Percentiles rank a stretch among this genome's conserved stretches.
Evolutionary conservation across 345 rosid species (phyloP).

Genomic region (Hirschfeldia incana): DNA sequence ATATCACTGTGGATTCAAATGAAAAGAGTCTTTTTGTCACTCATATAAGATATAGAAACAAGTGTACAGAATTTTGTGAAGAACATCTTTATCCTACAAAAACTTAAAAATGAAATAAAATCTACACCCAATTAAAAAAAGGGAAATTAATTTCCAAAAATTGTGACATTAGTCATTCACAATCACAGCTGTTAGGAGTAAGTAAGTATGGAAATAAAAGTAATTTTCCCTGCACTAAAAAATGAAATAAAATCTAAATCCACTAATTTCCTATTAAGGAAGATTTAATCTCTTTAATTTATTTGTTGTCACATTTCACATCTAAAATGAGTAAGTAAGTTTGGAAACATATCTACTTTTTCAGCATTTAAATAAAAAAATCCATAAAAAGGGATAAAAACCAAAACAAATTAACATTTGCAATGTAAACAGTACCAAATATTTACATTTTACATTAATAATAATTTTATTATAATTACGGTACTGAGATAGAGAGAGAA

Average conservation of each 20-base stretch:
- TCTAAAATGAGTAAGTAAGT: background rate
- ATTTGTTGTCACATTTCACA: background rate
- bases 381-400: slow-evolving; percentile 5
- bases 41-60: background rate
- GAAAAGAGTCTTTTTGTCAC: background rate
- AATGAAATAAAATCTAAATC: background rate
- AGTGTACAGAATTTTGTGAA: background rate
- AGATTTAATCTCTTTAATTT: background rate
- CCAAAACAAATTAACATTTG: background rate
- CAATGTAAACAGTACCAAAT: background rate
- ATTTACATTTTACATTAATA: background rate
- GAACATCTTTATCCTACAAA: background rate
- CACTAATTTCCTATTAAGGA: background rate
- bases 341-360: background rate
- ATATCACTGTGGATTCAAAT: background rate
- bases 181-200: background rate
- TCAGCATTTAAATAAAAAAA: background rate
- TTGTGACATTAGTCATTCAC: background rate
- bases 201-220: background rate
- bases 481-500: slow-evolving; percentile 12
- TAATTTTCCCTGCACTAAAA: background rate
- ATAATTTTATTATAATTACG: background rate
- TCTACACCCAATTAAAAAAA: background rate
- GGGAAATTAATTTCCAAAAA: background rate
- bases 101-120: background rate